Base-by-base conservation (phyloP, 2,329 filamentous ascomycete genomes). In the Cyphellophora europaea region DNA sequence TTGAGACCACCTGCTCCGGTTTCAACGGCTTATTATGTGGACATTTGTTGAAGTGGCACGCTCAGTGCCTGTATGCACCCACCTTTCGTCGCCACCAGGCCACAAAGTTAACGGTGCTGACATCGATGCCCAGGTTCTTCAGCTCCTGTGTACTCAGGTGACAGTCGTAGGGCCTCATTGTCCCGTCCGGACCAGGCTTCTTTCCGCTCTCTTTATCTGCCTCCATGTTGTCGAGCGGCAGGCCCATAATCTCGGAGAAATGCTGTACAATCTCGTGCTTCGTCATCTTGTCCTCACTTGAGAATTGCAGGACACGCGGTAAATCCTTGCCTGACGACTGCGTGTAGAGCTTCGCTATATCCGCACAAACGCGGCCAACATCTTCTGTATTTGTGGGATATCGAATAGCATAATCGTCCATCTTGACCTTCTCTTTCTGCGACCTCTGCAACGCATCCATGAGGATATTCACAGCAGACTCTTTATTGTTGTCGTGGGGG, bases 331-430 rank as follows among this genome's bases (percentile, higher is more conserved):
- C 30, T 16, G 6, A 53, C 8, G 63, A 55, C 58, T 25, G 58
- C 35, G 81, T 63, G 50, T 88, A 91, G 50, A 82, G 78, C 42
- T 66, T 67, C 2, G 82, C 74, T 31, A 91, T 65, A 48, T 93
- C 84, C 42, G 77, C 69, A 49, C 78, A 82, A 30, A 94, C 82
- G 25, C 88, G 71, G 12, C 71, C 86, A 12, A 93, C 79, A 52
- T 94, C 88, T 53, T 86, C 80, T 0, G 86, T 93, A 54, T 91
- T 91, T 5, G 87, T 93, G 6, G 87, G 87, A 61, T 85, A 93
- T 17, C 87, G 73, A 33, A 82, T 62, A 2, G 83, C 79, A 77
- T 85, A 93, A 56, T 93, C 79, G 52, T 94, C 87, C 77, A 93
- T 88, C 53, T 74, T 78, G 27, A 87, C 66, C 37, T 69, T 70